Percentiles rank a stretch among this genome's conserved stretches.
Conservation (phyloP, 169 alveolate species). For the Cryptosporidium sp. region DNA sequence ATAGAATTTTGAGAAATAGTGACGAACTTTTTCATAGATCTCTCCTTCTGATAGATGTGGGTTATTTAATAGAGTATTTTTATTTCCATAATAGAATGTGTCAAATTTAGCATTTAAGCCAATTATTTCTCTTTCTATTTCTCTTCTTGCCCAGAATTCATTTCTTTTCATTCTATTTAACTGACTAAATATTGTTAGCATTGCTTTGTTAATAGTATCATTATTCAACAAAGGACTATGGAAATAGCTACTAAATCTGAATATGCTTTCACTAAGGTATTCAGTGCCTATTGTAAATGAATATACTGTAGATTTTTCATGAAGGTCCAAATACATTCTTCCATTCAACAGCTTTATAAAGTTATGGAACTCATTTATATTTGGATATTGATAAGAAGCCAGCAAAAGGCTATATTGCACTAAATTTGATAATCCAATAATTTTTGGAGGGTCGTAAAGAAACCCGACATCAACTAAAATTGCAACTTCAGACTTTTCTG, state of each 20-base stretch:
- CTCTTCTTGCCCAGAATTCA: constrained; percentile 39
- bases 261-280: constrained; percentile 43
- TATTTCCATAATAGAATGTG: constrained; percentile 15
- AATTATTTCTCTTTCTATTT: constrained; percentile 38
- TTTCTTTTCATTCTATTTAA: constrained; percentile 7
- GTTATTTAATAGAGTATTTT: constrained; percentile 34
- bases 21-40: constrained; percentile 22
- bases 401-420: constrained; percentile 36
- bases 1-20: constrained; percentile 37
- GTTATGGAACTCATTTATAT: constrained; percentile 41
- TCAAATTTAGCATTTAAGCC: background rate
- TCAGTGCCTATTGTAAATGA: constrained; percentile 50
- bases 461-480: constrained; percentile 54
- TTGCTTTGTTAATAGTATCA: constrained; percentile 32
- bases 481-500: constrained; percentile 42
- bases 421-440: constrained; percentile 48
- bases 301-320: constrained; percentile 20
- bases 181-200: constrained; percentile 33
- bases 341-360: constrained; percentile 46
- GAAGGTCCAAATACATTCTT: constrained; percentile 35
- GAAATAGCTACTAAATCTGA: constrained; percentile 59
- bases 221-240: constrained; percentile 22
- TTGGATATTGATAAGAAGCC: constrained; percentile 43
- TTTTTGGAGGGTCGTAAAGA: constrained; percentile 32
- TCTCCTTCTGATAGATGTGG: constrained; percentile 31